Evolutionary conservation across 1,284 basidiomycete genomes (phyloP).

Genomic region (Lentinula novae-zelandiae): DNA sequence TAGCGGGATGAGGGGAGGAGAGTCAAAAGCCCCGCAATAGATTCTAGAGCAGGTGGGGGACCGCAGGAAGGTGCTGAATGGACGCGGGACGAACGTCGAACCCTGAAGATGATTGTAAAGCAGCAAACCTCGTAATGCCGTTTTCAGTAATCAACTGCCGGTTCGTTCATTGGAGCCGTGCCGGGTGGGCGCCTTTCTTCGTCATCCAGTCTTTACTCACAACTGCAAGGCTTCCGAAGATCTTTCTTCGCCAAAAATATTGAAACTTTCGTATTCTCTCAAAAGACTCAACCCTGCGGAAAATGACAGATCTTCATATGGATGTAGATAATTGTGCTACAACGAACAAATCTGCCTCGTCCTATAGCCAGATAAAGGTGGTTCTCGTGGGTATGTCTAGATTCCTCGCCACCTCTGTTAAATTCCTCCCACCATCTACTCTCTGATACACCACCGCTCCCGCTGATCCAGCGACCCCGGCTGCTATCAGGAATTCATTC

Average conservation of each 20-base stretch:
- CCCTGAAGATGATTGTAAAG: not conserved
- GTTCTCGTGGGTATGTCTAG: conserved; percentile 36
- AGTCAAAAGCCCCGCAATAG: not conserved
- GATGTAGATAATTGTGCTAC: too few relatives aligned
- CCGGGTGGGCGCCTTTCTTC: not conserved
- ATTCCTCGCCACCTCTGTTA: conserved; percentile 38
- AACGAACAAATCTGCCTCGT: too few relatives aligned
- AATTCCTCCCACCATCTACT: conserved; percentile 39
- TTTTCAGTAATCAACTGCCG: conserved; percentile 2
- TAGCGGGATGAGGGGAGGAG: conserved; percentile 25
- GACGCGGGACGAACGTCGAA: not conserved
- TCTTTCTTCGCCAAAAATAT: too few relatives aligned
- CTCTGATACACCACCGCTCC: conserved; percentile 52
- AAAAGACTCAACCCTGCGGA: too few relatives aligned
- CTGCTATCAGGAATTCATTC: conserved; percentile 44
- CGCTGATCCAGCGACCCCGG: conserved; percentile 38
- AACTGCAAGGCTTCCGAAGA: not conserved
- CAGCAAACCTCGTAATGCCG: not conserved
- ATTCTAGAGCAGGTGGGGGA: not conserved
- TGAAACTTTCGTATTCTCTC: too few relatives aligned
- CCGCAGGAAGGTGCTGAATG: not conserved
- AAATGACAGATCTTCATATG: too few relatives aligned
- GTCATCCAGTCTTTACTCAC: conserved; percentile 25
- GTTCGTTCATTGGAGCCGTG: not conserved
- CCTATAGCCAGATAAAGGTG: conserved; percentile 44